phyloP scores from a whole-genome alignment of 768 basidiomycete species.

The Glaciozyma martinii region DNA sequence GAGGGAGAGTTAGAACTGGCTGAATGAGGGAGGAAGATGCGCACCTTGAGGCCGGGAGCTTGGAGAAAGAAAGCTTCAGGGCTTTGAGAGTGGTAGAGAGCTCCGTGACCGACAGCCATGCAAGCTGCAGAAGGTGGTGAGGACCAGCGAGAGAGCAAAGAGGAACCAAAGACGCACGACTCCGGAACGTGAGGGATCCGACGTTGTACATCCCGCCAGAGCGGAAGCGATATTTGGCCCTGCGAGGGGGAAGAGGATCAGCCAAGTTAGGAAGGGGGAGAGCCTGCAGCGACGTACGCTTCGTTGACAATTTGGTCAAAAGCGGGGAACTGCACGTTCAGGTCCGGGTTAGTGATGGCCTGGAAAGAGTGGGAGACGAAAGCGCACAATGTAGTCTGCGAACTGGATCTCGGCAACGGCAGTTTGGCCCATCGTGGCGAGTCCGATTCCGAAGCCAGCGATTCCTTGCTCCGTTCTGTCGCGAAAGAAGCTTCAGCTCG shows the following conservation, averaged over 20 bases:
- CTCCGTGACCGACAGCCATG: conserved; percentile 87
- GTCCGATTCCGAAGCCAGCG: conserved; percentile 84
- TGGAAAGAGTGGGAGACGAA: too few relatives aligned
- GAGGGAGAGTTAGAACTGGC: background rate
- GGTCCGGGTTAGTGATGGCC: too few relatives aligned
- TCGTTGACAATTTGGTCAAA: conserved; percentile 97
- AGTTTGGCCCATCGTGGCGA: conserved; percentile 86
- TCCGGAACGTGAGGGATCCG: conserved; percentile 41
- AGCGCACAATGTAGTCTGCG: conserved; percentile 37
- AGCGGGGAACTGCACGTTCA: conserved; percentile 53
- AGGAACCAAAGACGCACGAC: conserved; percentile 37
- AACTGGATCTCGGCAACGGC: conserved; percentile 79
- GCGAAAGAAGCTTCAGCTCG: background rate
- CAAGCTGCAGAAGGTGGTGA: conserved; percentile 70
- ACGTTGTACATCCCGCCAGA: conserved; percentile 74
- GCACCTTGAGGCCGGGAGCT: conserved; percentile 67
- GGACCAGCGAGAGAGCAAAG: background rate
- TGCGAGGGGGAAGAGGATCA: background rate
- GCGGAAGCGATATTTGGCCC: conserved; percentile 78
- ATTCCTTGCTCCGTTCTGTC: conserved; percentile 54
- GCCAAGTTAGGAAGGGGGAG: too few relatives aligned
- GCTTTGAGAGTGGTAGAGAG: conserved; percentile 87
- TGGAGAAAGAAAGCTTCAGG: conserved; percentile 93
- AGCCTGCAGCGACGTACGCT: conserved; percentile 45
- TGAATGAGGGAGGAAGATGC: background rate